Conservation (phyloP, 768 basidiomycete genomes). For the Astraeus odoratus region DNA sequence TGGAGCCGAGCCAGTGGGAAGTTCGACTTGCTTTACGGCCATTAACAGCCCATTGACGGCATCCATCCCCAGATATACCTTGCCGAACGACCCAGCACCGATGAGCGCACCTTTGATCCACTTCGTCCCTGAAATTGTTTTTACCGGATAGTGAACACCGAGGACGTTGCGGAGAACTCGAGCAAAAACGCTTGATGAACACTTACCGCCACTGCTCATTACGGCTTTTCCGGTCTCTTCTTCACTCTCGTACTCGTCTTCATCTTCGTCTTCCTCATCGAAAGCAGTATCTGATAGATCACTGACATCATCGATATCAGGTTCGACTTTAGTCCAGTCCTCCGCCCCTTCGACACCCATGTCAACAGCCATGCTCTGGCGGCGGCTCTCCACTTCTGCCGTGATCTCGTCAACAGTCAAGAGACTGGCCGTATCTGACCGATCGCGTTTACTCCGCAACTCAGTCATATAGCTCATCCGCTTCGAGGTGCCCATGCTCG, state of each 20-base stretch:
- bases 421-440: conserved; percentile 83
- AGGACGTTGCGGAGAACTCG: not conserved
- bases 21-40: conserved; percentile 97
- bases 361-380: conserved; percentile 43
- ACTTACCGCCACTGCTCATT: conserved; percentile 50
- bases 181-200: not conserved
- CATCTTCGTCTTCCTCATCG: conserved; percentile 43
- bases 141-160: conserved; percentile 3
- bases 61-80: conserved; percentile 95
- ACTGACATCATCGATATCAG: conserved; percentile 41
- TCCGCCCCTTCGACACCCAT: conserved; percentile 45
- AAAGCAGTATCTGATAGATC: conserved; percentile 39
- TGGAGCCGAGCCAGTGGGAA: conserved; percentile 73
- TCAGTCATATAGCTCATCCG: conserved; percentile 81
- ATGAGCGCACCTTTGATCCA: conserved; percentile 98
- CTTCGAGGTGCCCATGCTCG: conserved; percentile 44
- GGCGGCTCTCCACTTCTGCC: conserved; percentile 75
- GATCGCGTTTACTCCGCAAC: conserved; percentile 72
- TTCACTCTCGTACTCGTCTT: conserved; percentile 35
- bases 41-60: conserved; percentile 84
- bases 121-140: conserved; percentile 68
- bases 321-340: conserved; percentile 71
- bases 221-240: conserved; percentile 47
- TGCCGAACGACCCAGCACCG: conserved; percentile 91
- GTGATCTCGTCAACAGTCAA: conserved; percentile 98